Percentiles rank a stretch among this genome's conserved stretches.
Evolutionary conservation across 768 basidiomycete genomes (phyloP).

Genomic region (Gymnopilus dilepis): DNA sequence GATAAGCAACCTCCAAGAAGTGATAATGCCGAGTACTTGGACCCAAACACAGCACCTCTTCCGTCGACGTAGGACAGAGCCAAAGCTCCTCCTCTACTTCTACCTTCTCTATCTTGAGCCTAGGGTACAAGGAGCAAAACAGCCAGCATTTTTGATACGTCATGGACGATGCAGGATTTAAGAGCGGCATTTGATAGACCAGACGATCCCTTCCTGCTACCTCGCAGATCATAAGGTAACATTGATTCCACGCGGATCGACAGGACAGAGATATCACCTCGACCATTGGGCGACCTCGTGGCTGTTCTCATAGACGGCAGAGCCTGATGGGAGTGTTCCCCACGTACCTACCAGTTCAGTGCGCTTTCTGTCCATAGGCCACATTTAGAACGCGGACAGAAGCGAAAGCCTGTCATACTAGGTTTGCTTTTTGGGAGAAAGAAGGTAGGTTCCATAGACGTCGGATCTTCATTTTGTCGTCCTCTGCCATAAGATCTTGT

Average conservation of each 20-base stretch:
- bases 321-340: too few species aligned
- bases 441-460: background rate
- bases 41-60: too few species aligned
- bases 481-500: too few species aligned
- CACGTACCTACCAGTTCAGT: too few species aligned
- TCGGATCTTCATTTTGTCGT: background rate
- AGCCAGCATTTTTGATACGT: too few species aligned
- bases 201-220: background rate
- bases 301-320: too few species aligned
- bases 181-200: background rate
- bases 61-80: too few species aligned
- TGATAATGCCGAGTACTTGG: background rate
- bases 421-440: background rate
- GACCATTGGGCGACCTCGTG: too few species aligned
- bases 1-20: background rate
- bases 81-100: too few species aligned
- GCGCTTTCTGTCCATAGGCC: background rate
- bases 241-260: background rate
- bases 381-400: background rate
- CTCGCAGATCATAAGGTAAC: background rate
- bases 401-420: background rate
- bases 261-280: too few species aligned
- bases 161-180: background rate
- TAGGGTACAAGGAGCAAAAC: too few species aligned
- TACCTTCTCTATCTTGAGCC: background rate